A percentile compares a stretch with the other conserved stretches of the same genome.
phyloP scores from a whole-genome alignment of 768 basidiomycete species.

The Tricholoma flavovirens region DNA sequence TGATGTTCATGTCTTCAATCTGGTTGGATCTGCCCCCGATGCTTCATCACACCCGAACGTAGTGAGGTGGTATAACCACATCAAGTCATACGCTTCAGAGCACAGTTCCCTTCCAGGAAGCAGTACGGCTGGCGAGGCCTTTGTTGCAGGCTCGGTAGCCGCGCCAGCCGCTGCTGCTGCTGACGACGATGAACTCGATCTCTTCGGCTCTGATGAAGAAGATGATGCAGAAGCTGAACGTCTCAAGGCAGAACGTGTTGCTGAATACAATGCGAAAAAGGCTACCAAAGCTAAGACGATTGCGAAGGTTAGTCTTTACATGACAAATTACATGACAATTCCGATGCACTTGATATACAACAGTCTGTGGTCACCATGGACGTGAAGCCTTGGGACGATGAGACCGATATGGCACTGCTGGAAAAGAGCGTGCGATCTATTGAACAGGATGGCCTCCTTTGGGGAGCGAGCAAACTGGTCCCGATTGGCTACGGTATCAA shows the following conservation, averaged over 20 bases:
- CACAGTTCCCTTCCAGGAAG: slow-evolving; percentile 77
- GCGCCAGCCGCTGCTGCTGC: slow-evolving; percentile 39
- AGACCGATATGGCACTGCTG: slow-evolving; percentile 91
- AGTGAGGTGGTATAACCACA: slow-evolving; percentile 92
- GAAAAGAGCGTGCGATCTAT: slow-evolving; percentile 83
- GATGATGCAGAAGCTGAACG: slow-evolving; percentile 82
- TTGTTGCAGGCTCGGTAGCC: slow-evolving; percentile 46
- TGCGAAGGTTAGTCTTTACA: slow-evolving; percentile 62
- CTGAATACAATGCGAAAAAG: slow-evolving; percentile 91
- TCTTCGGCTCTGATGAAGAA: slow-evolving; percentile 83
- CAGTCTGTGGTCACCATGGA: slow-evolving; percentile 98
- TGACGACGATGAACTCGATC: slow-evolving; percentile 71
- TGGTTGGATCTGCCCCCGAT: slow-evolving; percentile 61
- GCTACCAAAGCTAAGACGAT: slow-evolving; percentile 81
- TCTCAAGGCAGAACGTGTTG: slow-evolving; percentile 88
- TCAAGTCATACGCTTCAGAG: slow-evolving; percentile 79
- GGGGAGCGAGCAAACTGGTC: slow-evolving; percentile 93
- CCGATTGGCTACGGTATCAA: slow-evolving; percentile 87
- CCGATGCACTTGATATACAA: slow-evolving; percentile 2
- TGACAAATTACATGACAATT: slow-evolving; percentile 1
- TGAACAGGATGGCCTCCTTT: slow-evolving; percentile 85
- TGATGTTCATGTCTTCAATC: slow-evolving; percentile 88
- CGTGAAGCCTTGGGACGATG: slow-evolving; percentile 99
- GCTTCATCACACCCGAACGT: slow-evolving; percentile 64
- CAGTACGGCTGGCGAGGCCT: slow-evolving; percentile 72